Percentiles rank a stretch among this genome's conserved stretches.
These are phyloP conservation scores for Phytophthora tubulina DNA, from an alignment of 352 stramenopile species.

Conservation along the genomic window DNA sequence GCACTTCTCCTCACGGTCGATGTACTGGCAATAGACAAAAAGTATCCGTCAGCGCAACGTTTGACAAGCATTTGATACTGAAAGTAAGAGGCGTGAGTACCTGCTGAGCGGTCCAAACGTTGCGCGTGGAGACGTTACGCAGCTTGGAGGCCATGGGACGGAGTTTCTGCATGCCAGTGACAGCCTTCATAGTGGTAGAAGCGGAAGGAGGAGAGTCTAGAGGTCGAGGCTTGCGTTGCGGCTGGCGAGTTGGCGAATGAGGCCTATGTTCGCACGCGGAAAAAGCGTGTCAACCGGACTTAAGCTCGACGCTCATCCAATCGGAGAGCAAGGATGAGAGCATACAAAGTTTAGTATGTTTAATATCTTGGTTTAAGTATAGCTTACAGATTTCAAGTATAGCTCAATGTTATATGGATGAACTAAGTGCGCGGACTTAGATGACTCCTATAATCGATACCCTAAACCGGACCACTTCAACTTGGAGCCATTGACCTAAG, in stretches of 20 bases:
- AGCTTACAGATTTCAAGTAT: neutral
- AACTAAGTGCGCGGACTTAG: conserved; percentile 21
- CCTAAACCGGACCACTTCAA: conserved; percentile 31
- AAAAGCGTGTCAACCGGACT: conserved; percentile 10
- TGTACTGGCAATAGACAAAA: conserved; percentile 54
- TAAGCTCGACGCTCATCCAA: conserved; percentile 14
- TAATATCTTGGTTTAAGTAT: neutral
- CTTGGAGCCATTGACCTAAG: conserved; percentile 9
- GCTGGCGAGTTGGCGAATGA: conserved; percentile 39
- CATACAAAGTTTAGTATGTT: conserved; percentile 11
- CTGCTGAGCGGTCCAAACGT: conserved; percentile 54
- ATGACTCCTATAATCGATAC: neutral
- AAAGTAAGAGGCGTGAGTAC: conserved; percentile 15
- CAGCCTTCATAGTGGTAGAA: conserved; percentile 22
- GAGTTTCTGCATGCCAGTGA: conserved; percentile 25
- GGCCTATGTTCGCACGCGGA: conserved; percentile 3
- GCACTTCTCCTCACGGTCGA: conserved; percentile 92
- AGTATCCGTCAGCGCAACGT: conserved; percentile 17
- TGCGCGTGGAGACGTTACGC: conserved; percentile 34
- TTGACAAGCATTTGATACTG: neutral
- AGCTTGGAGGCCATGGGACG: conserved; percentile 28
- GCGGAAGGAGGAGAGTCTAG: neutral
- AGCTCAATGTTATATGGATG: neutral
- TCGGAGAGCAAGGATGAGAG: neutral
- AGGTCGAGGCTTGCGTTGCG: conserved; percentile 14